Base-by-base conservation (phyloP, 2,329 filamentous ascomycete species). In the Pseudomassariella vexata region DNA sequence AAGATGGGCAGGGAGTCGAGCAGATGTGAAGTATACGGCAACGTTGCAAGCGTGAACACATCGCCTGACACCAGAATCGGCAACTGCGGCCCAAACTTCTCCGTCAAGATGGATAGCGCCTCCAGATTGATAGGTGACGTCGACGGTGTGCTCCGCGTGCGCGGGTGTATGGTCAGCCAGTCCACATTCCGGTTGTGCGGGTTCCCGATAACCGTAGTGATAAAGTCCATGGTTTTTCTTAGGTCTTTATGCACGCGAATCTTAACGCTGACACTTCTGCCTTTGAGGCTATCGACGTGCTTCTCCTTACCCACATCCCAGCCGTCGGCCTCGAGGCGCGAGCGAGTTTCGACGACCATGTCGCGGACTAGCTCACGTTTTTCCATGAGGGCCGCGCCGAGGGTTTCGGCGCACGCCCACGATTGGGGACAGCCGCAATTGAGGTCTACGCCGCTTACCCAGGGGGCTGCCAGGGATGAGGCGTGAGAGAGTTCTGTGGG, bases 351-450 rank as follows among this genome's bases (percentile, higher is more conserved):
- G 18, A 66, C 49, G 0, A 84, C 70, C 67, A 85, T 82, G 37
- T 76, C 70, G 4, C 73, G 67, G n/a, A 85, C 80, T 4, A 81
- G 62, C 42, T 77, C 73, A 7, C 77, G 70, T 30, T 67, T 61
- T 26, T 75, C 66, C 79, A 85, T 84, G 20, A 85, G 60, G n/a
- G 76, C 76, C 5, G 80, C 81, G 5, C 81, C 81, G 3, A 85
- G 64, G 1, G 66, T 74, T 52, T 80, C 76, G 24, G 78, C 73
- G 46, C 81, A 81, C 0, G 81, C 80, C 81, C 81, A 85, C 5
- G 73, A 73, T 55, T 85, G 81, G 6, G 81, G 81, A 47, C 81
- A 85, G 9, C 81, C 81, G 53, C 81, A 85, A 59, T 85, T 85
- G 24, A 85, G 63, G 46, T 85, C 78, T 3, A 85, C 69, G 40